Base-by-base conservation (phyloP, 768 basidiomycete genomes). In the Kwoniella heveanensis region DNA sequence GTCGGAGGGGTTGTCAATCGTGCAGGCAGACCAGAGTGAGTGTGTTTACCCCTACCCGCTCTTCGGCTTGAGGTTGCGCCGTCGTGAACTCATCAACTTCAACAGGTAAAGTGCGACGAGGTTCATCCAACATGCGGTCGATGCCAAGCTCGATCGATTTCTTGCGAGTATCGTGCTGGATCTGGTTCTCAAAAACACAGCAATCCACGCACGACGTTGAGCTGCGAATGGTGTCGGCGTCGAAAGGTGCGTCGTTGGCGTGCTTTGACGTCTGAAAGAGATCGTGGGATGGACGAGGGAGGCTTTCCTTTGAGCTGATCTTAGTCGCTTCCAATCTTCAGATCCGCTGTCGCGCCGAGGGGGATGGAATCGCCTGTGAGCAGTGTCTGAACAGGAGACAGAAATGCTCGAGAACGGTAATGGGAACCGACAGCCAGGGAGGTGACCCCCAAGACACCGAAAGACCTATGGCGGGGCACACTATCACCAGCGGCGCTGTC, bases 71-170 rank as follows among this genome's bases (percentile, higher is more conserved):
- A 36, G 19, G 46, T 19, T 47, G 46, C 7, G 46, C 46, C 46
- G 19, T 13, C 25, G 36, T 21, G 21, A 21, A 13, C 47, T 60
- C 30, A 54, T 25, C 10, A 27, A 0, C 26, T 21, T 25, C 22
- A 7, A 30, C 48, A 61, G 60, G 47, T 62, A 25, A 62, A 62
- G 26, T 62, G 60, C 44, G 60, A 62, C 24, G 60, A 62, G 29
- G 26, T 55, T 17, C 60, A 62, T 30, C 60, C 60, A 6, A 19
- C 25, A 47, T 62, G 60, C 29, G 4, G 51, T 12, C n/a, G 60
- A 55, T 62, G 60, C 37, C 30, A 27, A n/a, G 24, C 25, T 26
- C 52, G 60, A 10, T 54, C 52, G 13, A 19, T 48, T 21, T 2
- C 46, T 1, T 62, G 60, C n/a, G 29, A 55, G 25, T 62, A 53